Evolutionary conservation across 345 rosid genomes (phyloP), one percentile per base, ranked within the genome.

Genomic region (Aethionema arabicum): DNA sequence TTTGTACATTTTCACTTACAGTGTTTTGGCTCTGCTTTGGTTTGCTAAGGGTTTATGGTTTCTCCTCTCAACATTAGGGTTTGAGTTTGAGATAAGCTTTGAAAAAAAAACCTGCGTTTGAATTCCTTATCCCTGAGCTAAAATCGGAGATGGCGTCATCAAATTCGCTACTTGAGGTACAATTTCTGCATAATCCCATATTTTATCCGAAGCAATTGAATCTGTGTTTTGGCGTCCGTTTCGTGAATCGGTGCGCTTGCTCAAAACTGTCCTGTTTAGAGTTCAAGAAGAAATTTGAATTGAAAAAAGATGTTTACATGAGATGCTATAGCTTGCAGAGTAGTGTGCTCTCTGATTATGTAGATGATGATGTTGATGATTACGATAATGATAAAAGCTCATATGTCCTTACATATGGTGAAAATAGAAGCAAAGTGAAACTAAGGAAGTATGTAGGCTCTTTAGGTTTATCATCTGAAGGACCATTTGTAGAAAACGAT

Each of bases 401-500:
- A 46, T 77, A 70, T 6, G 72, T 64, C 31, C 60, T 55, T 37
- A 40, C 37, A 48, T 39, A 52, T 16, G 61, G 51, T 45, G 43
- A 57, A 62, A 69, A 35, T 49, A 72, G 59, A 71, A 82, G 59
- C 44, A 59, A 69, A 49, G 56, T 10, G 37, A 70, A 29, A 52
- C 47, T 56, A 5, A 68, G 66, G 68, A 79, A 48, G 70, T 41
- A 45, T 39, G 16, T 52, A 4, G 47, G 62, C 49, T 70, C 76
- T 41, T 65, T 57, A 8, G 29, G 5, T 27, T 36, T 30, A 3
- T 56, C 76, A 35, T 47, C 66, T 7, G 87, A 80, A 69, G 93
- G 86, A 6, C 73, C 76, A 15, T 56, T 78, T 56, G 73, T 73
- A 0, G 80, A 76, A 68, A 90, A 87, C 40, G 72, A 80, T 46